Evolutionary conservation across 495 filamentous ascomycete genomes (phyloP), one percentile per base, ranked within the genome.

Genomic region (Astrothelium macrocarpum): DNA sequence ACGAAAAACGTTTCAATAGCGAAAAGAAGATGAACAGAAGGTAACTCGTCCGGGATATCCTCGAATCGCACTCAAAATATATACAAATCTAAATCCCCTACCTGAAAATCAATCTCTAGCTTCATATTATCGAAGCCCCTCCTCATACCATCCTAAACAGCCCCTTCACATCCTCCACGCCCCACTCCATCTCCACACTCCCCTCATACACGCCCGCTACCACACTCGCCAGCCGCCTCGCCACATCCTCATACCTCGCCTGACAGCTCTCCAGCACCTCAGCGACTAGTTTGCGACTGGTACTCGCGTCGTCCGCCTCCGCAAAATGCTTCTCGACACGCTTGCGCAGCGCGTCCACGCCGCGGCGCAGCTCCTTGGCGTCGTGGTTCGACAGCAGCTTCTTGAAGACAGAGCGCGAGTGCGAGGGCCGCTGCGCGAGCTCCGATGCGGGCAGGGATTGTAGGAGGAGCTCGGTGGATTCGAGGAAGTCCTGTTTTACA

Each of bases 291-390:
- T 82, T 83, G 16, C 84, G 79, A 67, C 82, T 87, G 45, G 89
- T 72, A n/a, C 76, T 78, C 20, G 76, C 82, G 66, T 93, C 90
- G 66, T 92, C 90, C 3, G 85, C 89, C 49, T 94, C 90, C 26
- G 88, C 90, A 75, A 97, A 97, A 74, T 97, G 93, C 74, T 97
- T 97, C 75, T 97, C 91, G 2, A 97, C 89, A 32, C 93, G 81
- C 76, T 94, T 95, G 72, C 85, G 84, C 32, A 97, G 79, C 65
- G 88, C 82, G 64, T 96, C 91, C 62, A 95, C 85, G 5, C 93
- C 93, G 63, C 88, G 87, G 43, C 85, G 80, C 45, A 97, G 80
- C 73, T 96, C 92, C 74, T 89, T 90, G 18, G 76, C 78, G 69
- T 97, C 93, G 68, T 95, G 88, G 18, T 80, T 77, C 9, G 86